These are phyloP conservation scores for Naganishia antarctica DNA, from an alignment of 768 basidiomycete species.

Conservation along the genomic window DNA sequence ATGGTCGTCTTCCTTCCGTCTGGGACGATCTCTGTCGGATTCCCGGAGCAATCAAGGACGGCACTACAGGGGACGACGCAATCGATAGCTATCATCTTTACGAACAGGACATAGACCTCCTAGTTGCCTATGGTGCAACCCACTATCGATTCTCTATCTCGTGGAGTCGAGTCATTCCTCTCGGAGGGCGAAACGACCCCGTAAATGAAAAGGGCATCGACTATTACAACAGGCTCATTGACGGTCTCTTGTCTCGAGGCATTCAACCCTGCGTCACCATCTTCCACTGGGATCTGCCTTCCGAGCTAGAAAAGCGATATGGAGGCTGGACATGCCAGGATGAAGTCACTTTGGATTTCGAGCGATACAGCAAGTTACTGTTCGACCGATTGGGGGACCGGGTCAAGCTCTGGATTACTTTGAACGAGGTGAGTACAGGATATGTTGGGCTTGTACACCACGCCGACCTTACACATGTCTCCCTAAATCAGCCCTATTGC, in stretches of 20 bases:
- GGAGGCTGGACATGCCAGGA: slow-evolving; percentile 65
- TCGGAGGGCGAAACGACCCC: slow-evolving; percentile 67
- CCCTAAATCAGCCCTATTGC: slow-evolving; percentile 14
- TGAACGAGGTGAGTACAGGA: slow-evolving; percentile 27
- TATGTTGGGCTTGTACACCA: neutral
- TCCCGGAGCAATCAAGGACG: slow-evolving; percentile 67
- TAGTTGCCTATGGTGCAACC: slow-evolving; percentile 63
- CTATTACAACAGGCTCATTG: slow-evolving; percentile 67
- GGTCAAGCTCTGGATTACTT: slow-evolving; percentile 62
- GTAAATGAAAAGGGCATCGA: slow-evolving; percentile 66
- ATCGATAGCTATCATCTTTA: slow-evolving; percentile 67
- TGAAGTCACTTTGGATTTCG: slow-evolving; percentile 64
- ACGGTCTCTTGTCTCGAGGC: slow-evolving; percentile 60
- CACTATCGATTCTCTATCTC: slow-evolving; percentile 71
- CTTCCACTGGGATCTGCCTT: slow-evolving; percentile 76
- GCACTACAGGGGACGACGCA: slow-evolving; percentile 63
- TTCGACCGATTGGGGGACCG: slow-evolving; percentile 71
- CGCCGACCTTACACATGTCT: neutral
- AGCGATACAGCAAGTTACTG: slow-evolving; percentile 62
- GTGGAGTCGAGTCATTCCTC: slow-evolving; percentile 71
- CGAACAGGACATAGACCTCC: slow-evolving; percentile 63
- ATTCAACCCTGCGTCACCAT: slow-evolving; percentile 58
- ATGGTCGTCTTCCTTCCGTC: slow-evolving; percentile 41
- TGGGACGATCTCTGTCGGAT: slow-evolving; percentile 68
- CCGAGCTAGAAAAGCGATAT: slow-evolving; percentile 67